Conservation (phyloP, 2,329 filamentous ascomycete species). For the Colletotrichum tamarilloi region DNA sequence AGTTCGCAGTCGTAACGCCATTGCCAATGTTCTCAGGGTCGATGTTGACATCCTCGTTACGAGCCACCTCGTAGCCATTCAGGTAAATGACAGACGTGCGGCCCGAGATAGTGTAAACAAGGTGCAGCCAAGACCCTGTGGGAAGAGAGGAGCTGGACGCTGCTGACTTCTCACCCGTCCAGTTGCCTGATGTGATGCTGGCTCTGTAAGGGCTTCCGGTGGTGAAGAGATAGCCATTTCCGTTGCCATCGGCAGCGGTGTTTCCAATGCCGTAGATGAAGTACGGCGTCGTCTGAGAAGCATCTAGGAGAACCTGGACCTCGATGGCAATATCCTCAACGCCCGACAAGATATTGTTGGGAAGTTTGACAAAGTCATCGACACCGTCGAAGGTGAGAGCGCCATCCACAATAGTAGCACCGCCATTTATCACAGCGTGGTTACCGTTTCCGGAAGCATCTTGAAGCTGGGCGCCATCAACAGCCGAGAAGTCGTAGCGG, state of each 20-base stretch:
- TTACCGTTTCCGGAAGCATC: slow-evolving; percentile 39
- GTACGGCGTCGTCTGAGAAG: slow-evolving; percentile 37
- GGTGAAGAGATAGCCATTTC: slow-evolving; percentile 40
- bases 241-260: slow-evolving; percentile 31
- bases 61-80: slow-evolving; percentile 44
- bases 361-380: slow-evolving; percentile 39
- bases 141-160: slow-evolving; percentile 35
- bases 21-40: slow-evolving; percentile 36
- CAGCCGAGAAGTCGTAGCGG: slow-evolving; percentile 37
- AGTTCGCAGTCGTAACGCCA: slow-evolving; percentile 39
- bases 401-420: slow-evolving; percentile 31
- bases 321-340: slow-evolving; percentile 38
- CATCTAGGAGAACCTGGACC: slow-evolving; percentile 35
- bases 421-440: slow-evolving; percentile 38
- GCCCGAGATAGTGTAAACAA: slow-evolving; percentile 37
- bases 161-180: slow-evolving; percentile 35
- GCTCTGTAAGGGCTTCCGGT: slow-evolving; percentile 39
- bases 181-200: slow-evolving; percentile 38
- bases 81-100: slow-evolving; percentile 44
- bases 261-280: slow-evolving; percentile 42
- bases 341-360: slow-evolving; percentile 37
- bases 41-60: slow-evolving; percentile 27
- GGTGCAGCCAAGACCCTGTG: slow-evolving; percentile 36
- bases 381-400: slow-evolving; percentile 39
- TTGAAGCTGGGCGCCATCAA: slow-evolving; percentile 28